A percentile compares a stretch with the other conserved stretches of the same genome.
Evolutionary conservation across 169 alveolate species (phyloP).

Genomic region (Toxoplasma gondii): DNA sequence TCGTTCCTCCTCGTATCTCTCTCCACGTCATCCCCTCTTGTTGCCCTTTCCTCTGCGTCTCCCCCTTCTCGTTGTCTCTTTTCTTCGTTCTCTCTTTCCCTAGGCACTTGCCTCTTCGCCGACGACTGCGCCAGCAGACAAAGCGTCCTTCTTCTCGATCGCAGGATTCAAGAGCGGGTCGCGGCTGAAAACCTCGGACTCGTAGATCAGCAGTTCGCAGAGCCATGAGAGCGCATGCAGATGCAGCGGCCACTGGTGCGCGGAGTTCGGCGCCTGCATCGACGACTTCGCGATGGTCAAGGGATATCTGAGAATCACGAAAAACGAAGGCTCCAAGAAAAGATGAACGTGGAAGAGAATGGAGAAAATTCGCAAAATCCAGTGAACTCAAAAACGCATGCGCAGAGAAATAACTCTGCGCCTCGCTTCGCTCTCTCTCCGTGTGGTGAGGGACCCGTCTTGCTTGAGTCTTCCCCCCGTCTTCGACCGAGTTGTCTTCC

Average conservation of each 20-base stretch:
- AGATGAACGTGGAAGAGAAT: background rate
- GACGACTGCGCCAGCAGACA: background rate
- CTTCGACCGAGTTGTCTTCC: no score
- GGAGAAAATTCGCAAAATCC: background rate
- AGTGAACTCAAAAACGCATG: background rate
- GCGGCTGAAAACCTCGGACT: constrained; percentile 73
- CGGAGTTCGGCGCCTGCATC: constrained; percentile 84
- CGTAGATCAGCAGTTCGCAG: constrained; percentile 81
- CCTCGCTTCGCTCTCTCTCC: no score
- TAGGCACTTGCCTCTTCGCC: background rate
- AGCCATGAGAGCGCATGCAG: constrained; percentile 83
- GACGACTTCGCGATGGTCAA: constrained; percentile 80
- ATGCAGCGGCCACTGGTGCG: constrained; percentile 82
- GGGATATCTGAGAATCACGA: constrained; percentile 73
- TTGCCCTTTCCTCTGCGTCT: no score
- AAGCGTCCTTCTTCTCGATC: background rate
- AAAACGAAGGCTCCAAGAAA: background rate
- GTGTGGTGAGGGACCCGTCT: no score
- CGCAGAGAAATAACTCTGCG: no score
- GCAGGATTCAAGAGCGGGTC: background rate
- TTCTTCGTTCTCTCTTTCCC: no score
- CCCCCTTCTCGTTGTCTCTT: no score
- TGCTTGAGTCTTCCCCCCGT: no score
- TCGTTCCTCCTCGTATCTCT: background rate
- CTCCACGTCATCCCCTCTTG: no score